These are phyloP conservation scores for Chlamydomonas incerta DNA, from an alignment of 139 green algal species.

Conservation along the genomic window DNA sequence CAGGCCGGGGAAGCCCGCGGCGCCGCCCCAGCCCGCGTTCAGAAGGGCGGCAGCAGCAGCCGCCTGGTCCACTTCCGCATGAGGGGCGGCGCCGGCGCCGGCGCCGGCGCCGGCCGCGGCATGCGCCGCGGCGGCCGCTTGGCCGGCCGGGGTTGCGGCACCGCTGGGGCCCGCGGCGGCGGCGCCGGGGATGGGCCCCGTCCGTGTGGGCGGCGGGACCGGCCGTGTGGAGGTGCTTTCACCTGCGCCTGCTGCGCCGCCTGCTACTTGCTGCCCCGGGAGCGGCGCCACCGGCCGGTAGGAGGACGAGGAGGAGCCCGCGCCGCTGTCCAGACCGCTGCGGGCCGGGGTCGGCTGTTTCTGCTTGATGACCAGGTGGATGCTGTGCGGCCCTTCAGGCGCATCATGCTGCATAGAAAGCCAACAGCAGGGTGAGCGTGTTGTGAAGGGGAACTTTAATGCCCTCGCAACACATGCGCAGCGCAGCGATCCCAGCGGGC, in stretches of 20 bases:
- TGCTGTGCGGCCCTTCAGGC: slow-evolving; percentile 44
- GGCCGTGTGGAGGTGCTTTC: not conserved
- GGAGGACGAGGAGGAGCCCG: not conserved
- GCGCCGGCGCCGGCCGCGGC: too few species aligned
- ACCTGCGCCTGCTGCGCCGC: too few species aligned
- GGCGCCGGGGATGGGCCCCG: not conserved
- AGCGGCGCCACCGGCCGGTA: too few species aligned
- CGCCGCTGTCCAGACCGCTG: not conserved
- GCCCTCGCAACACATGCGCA: not conserved
- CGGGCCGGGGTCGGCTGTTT: not conserved
- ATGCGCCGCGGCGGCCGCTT: not conserved
- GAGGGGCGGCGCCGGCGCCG: too few species aligned
- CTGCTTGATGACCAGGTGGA: slow-evolving; percentile 76
- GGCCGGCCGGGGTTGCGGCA: not conserved
- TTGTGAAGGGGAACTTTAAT: too few species aligned
- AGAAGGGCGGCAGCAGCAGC: not conserved
- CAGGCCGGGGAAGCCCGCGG: too few species aligned
- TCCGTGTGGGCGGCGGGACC: not conserved
- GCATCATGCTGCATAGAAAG: slow-evolving; percentile 46
- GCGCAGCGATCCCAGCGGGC: not conserved
- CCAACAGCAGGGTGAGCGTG: not conserved
- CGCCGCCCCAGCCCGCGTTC: not conserved
- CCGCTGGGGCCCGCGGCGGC: not conserved
- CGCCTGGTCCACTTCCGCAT: not conserved
- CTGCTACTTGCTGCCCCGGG: too few species aligned